Base-by-base conservation (phyloP, 1,284 basidiomycete genomes). In the Mrakiaceae sp. region DNA sequence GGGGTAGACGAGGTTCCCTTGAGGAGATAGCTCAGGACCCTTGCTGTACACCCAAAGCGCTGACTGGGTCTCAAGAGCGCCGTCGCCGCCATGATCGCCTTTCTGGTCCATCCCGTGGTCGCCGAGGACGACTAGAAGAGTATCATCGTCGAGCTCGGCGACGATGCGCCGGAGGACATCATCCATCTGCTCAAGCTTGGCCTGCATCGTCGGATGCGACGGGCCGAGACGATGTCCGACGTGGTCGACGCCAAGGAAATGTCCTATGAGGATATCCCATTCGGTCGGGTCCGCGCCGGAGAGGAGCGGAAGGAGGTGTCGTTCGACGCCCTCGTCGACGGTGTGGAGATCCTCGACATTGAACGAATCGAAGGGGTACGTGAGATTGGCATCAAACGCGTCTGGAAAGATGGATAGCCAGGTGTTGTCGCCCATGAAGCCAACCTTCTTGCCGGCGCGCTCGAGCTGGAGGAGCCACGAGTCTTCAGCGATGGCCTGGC, bases 261-360 rank as follows among this genome's bases (percentile, higher is more conserved):
- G 96, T 1, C 90, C 94, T 47, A 99, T 83, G 40, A 95, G 79
- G 64, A 98, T 82, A 72, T 92, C 87, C 87, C 88, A 90, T 6
- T 70, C 68, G n/a, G 52, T 67, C 54, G 84, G 78, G 0, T 83
- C 68, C 42, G 63, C 63, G 2, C 57, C 48, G 77, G 77, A 9
- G 5, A 98, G 80, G 11, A 94, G 82, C 0, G 90, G 88, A 69
- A 92, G 85, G n/a, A 98, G 81, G 71, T 91, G 85, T 11, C 78
- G 71, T 53, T 87, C 85, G 64, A 98, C 93, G 8, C 95, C 94
- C 60, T 87, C 80, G 72, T 98, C 96, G 49, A 98, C 96, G 0
- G 90, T 89, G 72, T 98, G 91, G 14, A 98, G 81, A 73, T 98
- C 96, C 75, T 98, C 95, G 66, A 99, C 95, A 75, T 98, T 95